Evolutionary conservation across 2,329 filamentous ascomycete species (phyloP), one percentile per base, ranked within the genome.

Genomic region (Dothideomycetes sp.): DNA sequence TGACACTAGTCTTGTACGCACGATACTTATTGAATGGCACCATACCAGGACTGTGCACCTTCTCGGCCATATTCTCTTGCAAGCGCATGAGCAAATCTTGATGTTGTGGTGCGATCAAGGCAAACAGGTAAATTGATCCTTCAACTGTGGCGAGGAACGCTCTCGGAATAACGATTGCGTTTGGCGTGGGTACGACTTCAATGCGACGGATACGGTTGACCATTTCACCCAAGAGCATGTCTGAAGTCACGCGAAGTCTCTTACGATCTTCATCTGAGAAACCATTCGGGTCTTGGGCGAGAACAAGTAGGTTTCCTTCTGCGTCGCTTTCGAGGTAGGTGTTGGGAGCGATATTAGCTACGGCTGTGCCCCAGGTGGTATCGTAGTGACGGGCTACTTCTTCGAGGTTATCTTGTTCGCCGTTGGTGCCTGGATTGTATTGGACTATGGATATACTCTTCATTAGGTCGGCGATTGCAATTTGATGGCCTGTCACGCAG

Each of bases 121-220:
- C 86, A 53, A 91, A 89, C 48, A 98, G 76, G 60, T 94, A 95
- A 34, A 98, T 80, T 0, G 82, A 82, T 18, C 91, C 91, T 59
- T 96, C 89, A 33, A 88, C 88, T 40, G 91, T 96, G 44, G 76
- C 88, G 38, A 96, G 64, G 57, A 96, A 95, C 15, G 91, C 91
- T 53, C 76, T 78, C 0, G 91, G 89, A 6, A 81, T 67, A 6
- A 95, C 78, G 18, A 81, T 68, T 7, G 84, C 78, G 48, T 71
- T 78, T 2, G 76, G 65, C 13, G 71, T 71, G 3, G 77, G 68
- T 19, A 76, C 70, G 8, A 93, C 76, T 40, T 80, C 70, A 13
- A 96, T 75, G 19, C 76, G 76, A 16, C 81, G 75, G 41, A 96
- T 94, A 22, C 78, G 75, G 56, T 98, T 98, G 41, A 96, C 85